Percentiles rank a stretch among this genome's conserved stretches.
Evolutionary conservation across 176 grass and related monocot genomes (phyloP).

Genomic region (Saccharum spontaneum): DNA sequence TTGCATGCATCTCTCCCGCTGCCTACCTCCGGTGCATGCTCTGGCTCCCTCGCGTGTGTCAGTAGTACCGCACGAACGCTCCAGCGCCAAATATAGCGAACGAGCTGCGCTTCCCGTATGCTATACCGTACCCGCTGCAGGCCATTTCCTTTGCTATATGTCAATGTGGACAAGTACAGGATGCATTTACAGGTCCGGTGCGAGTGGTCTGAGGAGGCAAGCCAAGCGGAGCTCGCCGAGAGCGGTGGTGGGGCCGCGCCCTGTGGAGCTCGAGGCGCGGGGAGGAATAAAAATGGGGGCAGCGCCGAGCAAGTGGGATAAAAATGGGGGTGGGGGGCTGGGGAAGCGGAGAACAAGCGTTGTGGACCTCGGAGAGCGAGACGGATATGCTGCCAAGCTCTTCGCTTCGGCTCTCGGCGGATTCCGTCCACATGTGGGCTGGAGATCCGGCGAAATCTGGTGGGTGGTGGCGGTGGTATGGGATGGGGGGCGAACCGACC

Average conservation of each 20-base stretch:
- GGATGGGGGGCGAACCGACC: too few relatives aligned
- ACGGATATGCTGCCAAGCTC: neutral
- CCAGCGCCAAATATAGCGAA: too few relatives aligned
- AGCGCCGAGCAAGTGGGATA: slow-evolving; percentile 23
- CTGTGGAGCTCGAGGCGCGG: slow-evolving; percentile 27
- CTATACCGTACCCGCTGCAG: too few relatives aligned
- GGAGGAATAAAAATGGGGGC: slow-evolving; percentile 33
- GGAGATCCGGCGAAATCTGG: slow-evolving; percentile 5
- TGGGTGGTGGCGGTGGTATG: neutral
- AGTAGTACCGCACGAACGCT: too few relatives aligned
- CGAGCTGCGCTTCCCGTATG: too few relatives aligned
- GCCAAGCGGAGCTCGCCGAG: neutral
- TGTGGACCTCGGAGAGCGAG: slow-evolving; percentile 30
- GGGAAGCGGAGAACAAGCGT: neutral
- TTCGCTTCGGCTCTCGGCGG: neutral
- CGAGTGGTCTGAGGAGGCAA: too few relatives aligned
- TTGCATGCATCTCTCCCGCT: too few relatives aligned
- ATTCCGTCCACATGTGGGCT: neutral
- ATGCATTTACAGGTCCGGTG: too few relatives aligned
- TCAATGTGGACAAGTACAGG: too few relatives aligned
- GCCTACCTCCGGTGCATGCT: too few relatives aligned
- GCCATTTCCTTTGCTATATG: too few relatives aligned
- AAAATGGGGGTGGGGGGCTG: neutral
- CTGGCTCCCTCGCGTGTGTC: too few relatives aligned
- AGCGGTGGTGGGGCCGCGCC: neutral